A percentile compares a stretch with the other conserved stretches of the same genome.
phyloP scores from a whole-genome alignment of 2,329 filamentous ascomycete genomes.

The Paracoccidioides brasiliensis region DNA sequence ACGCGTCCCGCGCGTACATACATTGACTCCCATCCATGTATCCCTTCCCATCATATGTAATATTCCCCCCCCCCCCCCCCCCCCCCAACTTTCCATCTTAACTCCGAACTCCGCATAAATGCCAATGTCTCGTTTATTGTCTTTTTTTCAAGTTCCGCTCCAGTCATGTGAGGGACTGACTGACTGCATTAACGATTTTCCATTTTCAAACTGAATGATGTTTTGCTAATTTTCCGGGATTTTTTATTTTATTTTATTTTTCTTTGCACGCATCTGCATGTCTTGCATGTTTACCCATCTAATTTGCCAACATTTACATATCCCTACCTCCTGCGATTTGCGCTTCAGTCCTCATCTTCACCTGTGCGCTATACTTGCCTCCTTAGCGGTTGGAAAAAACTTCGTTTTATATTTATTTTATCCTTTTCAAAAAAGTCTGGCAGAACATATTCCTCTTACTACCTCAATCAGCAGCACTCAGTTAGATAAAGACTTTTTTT shows the following conservation, averaged over 20 bases:
- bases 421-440: too few relatives aligned
- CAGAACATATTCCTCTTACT: too few relatives aligned
- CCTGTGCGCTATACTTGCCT: conserved; percentile 20
- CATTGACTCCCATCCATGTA: not conserved
- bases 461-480: too few relatives aligned
- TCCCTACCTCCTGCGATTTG: not conserved
- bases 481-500: too few relatives aligned
- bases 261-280: not conserved
- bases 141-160: not conserved
- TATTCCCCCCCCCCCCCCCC: not conserved
- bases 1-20: too few relatives aligned
- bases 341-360: conserved; percentile 19
- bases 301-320: not conserved
- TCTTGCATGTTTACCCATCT: too few relatives aligned
- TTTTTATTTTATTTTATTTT: too few relatives aligned
- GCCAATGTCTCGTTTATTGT: not conserved
- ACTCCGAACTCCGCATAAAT: not conserved
- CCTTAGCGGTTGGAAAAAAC: not conserved
- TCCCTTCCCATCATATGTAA: conserved; percentile 5
- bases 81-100: not conserved
- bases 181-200: not conserved
- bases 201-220: not conserved
- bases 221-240: not conserved
- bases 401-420: not conserved
- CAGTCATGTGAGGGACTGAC: not conserved